Base-by-base conservation (phyloP, 2,329 filamentous ascomycete species). In the Penicillium sp. region DNA sequence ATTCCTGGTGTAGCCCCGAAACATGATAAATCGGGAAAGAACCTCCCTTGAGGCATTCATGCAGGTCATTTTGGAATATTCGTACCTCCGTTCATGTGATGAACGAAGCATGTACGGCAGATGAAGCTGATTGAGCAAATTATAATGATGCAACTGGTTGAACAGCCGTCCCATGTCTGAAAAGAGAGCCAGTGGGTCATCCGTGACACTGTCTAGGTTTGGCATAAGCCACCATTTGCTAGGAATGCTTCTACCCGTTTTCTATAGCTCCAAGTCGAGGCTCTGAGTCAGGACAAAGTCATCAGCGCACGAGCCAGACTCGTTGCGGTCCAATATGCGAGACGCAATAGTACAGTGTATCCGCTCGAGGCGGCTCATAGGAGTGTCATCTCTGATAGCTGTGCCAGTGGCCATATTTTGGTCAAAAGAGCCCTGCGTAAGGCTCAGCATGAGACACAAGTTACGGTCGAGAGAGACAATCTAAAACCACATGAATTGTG, bases 91-190 rank as follows among this genome's bases (percentile, higher is more conserved):
- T 13, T 70, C 68, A 1, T 47, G 50, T 5, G 66, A 63, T 1
- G 67, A 66, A 16, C 73, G 76, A 19, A 85, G 75, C 71, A 85
- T 80, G 29, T 82, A 84, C 0, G 83, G 84, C 3, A 86, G 74
- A 54, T 86, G 83, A 0, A 85, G 75, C 9, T 82, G 75, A 41
- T 81, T 77, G 13, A 84, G 68, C 3, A 85, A 73, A 46, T 79
- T 76, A 61, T 80, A 79, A 60, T 85, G 80, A 10, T 75, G 74
- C 24, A 85, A 72, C 57, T 85, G 83, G 2, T 76, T 66, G 59
- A 81, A 75, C 6, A 80, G 61, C 3, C 74, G 73, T 5, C 67
- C 57, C 48, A 68, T 73, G 31, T 77, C 69, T 22, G 58, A 45
- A 14, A 75, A 65, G 29, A 52, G 14, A 10, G 57, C 52, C 26